Evolutionary conservation across 352 stramenopile genomes (phyloP).

Genomic region (Porosira glacialis): DNA sequence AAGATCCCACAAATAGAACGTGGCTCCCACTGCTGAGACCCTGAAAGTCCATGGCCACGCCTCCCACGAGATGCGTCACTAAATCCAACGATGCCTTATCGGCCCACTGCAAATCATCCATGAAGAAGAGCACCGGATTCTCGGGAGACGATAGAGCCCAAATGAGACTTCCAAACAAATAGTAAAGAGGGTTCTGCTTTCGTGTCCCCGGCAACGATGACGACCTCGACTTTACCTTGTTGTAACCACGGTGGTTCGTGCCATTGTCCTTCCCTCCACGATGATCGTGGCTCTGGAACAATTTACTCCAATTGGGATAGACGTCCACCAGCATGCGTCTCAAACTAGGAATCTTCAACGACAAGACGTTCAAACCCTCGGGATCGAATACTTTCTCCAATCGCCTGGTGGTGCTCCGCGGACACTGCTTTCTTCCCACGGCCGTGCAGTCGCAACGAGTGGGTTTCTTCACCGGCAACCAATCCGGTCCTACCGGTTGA

Average conservation of each 20-base stretch:
- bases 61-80: constrained; percentile 11
- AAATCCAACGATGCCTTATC: constrained; percentile 16
- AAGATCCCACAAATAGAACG: constrained; percentile 21
- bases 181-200: constrained; percentile 5
- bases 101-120: constrained; percentile 39
- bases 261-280: constrained; percentile 9
- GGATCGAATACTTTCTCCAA: constrained; percentile 12
- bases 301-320: too few relatives aligned
- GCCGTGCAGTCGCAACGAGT: too few relatives aligned
- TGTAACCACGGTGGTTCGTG: neutral
- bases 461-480: too few relatives aligned
- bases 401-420: constrained; percentile 5
- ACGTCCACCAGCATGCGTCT: too few relatives aligned
- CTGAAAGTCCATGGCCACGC: constrained; percentile 6
- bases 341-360: constrained; percentile 21
- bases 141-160: constrained; percentile 24
- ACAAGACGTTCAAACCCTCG: constrained; percentile 11
- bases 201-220: constrained; percentile 4
- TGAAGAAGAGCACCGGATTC: constrained; percentile 10
- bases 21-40: neutral
- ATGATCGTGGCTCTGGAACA: constrained; percentile 11
- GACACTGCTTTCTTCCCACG: constrained; percentile 8
- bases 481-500: too few relatives aligned
- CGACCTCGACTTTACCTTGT: constrained; percentile 1
- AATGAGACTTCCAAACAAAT: constrained; percentile 11